These are phyloP conservation scores for Geoglossum glabrum DNA, from an alignment of 495 filamentous ascomycete genomes.

Conservation along the genomic window DNA sequence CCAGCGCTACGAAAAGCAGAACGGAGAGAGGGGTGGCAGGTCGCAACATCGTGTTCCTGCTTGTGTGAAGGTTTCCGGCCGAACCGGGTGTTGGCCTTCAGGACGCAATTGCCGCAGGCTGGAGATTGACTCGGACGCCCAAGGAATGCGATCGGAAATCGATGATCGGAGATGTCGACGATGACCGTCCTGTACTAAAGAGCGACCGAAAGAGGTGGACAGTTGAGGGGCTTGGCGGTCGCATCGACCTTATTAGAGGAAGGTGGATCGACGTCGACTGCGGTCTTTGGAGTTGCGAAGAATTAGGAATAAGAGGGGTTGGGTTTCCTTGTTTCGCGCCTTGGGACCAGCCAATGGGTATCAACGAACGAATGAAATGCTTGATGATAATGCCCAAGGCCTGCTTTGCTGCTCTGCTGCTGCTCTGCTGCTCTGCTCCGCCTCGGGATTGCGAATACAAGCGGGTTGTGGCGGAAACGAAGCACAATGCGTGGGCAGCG, in stretches of 20 bases:
- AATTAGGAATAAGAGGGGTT: not conserved
- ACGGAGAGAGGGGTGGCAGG: slow-evolving; percentile 84
- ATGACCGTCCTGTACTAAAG: not conserved
- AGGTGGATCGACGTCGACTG: too few relatives aligned
- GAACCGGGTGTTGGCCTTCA: not conserved
- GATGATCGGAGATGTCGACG: not conserved
- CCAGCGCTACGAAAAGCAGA: slow-evolving; percentile 71
- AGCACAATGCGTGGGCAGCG: not conserved
- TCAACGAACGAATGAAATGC: not conserved
- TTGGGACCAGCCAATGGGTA: not conserved
- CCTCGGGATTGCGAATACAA: not conserved
- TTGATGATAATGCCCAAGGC: not conserved
- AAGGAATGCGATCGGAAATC: not conserved
- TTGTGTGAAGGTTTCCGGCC: not conserved
- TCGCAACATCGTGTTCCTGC: slow-evolving; percentile 36
- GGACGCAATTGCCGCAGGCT: not conserved
- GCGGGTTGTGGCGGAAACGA: not conserved
- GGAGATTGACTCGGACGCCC: not conserved
- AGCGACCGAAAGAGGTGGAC: not conserved
- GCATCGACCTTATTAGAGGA: not conserved
- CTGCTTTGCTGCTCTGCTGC: too few relatives aligned
- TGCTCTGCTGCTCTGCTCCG: too few relatives aligned
- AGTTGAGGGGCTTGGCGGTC: not conserved
- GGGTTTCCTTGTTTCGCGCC: not conserved
- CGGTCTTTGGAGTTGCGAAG: not conserved